These are phyloP conservation scores for Pelargonium citronellum DNA, from an alignment of 441 rosid genomes.

Conservation along the genomic window DNA sequence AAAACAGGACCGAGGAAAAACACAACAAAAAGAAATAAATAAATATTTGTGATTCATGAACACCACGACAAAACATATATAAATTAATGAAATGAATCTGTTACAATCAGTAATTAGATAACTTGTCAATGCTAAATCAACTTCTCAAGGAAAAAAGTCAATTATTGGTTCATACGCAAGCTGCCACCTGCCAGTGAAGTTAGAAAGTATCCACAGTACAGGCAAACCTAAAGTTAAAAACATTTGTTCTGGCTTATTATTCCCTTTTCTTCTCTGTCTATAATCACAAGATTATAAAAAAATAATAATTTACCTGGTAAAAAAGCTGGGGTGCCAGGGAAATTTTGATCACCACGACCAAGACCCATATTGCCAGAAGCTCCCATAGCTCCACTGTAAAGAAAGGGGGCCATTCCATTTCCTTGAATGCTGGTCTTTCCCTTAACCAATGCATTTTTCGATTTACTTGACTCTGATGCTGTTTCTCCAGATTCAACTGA, in stretches of 20 bases:
- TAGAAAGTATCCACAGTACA: too few relatives aligned
- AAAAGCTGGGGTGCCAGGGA: slow-evolving; percentile 52
- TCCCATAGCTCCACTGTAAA: slow-evolving; percentile 69
- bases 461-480: slow-evolving; percentile 53
- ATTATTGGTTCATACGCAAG: not conserved
- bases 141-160: not conserved
- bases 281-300: slow-evolving; percentile 11
- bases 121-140: not conserved
- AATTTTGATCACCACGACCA: slow-evolving; percentile 71
- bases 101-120: not conserved
- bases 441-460: slow-evolving; percentile 50
- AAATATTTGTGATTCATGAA: too few relatives aligned
- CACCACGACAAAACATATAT: too few relatives aligned
- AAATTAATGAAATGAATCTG: not conserved
- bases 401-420: slow-evolving; percentile 60
- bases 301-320: slow-evolving; percentile 54
- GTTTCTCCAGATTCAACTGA: slow-evolving; percentile 53
- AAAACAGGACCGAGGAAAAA: not conserved
- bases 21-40: not conserved
- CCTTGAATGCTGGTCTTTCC: slow-evolving; percentile 61
- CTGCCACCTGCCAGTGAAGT: not conserved
- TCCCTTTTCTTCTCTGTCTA: not conserved
- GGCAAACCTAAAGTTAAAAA: too few relatives aligned
- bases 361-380: slow-evolving; percentile 51
- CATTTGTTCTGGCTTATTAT: not conserved